phyloP scores from a whole-genome alignment of 257 asterid species.

The Jacaranda mimosifolia region DNA sequence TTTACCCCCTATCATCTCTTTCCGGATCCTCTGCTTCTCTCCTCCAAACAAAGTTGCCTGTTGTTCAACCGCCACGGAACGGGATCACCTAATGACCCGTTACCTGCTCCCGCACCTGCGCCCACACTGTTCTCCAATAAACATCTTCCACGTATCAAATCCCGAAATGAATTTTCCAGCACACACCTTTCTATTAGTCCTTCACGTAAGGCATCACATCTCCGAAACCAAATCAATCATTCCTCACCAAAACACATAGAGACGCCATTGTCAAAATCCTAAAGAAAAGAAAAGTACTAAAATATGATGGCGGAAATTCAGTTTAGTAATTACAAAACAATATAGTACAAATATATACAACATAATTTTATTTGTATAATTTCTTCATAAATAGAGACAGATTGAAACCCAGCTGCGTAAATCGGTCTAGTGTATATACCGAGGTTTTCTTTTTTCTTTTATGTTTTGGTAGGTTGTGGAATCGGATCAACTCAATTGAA shows the following conservation, averaged over 20 bases:
- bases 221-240: constrained; percentile 26
- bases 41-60: no score
- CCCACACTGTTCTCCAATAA: not conserved
- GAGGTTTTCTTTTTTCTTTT: not conserved
- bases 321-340: constrained; percentile 14
- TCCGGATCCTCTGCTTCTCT: no score
- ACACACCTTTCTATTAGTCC: not conserved
- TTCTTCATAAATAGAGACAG: constrained; percentile 11
- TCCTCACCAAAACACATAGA: constrained; percentile 25
- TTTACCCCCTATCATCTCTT: no score
- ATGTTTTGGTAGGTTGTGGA: constrained; percentile 26
- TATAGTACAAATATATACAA: not conserved
- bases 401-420: constrained; percentile 26
- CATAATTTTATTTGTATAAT: constrained; percentile 3
- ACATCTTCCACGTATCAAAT: constrained; percentile 8
- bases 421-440: not conserved
- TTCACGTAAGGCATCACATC: constrained; percentile 2
- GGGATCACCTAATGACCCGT: no score
- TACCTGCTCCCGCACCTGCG: no score
- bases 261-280: constrained; percentile 27
- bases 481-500: constrained; percentile 36
- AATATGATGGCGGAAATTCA: constrained; percentile 22
- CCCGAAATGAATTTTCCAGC: not conserved
- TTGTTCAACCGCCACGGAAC: no score
- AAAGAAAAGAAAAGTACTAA: not conserved